These are phyloP conservation scores for Protomyces inundatus DNA, from an alignment of 1,139 yeast species.

Conservation along the genomic window DNA sequence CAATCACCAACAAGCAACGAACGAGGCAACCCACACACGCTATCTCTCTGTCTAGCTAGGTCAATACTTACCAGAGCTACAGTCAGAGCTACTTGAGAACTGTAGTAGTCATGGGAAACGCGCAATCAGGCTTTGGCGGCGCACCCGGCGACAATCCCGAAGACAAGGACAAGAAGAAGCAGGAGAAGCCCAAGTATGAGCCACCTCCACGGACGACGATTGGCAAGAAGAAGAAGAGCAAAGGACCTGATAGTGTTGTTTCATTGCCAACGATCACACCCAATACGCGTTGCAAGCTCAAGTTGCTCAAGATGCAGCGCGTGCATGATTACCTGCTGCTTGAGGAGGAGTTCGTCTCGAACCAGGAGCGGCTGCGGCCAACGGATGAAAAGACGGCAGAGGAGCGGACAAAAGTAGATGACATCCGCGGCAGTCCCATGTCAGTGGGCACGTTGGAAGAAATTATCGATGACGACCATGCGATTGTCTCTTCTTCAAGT, in stretches of 20 bases:
- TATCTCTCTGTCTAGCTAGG: too few species aligned
- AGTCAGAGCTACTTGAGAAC: too few species aligned
- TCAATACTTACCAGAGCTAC: too few species aligned
- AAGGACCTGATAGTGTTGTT: conserved; percentile 79
- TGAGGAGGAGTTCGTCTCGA: conserved; percentile 94
- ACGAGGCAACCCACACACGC: too few species aligned
- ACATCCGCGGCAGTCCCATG: conserved; percentile 93
- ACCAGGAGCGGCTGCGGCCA: conserved; percentile 91
- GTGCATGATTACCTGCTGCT: conserved; percentile 90
- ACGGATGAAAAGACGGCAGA: conserved; percentile 95
- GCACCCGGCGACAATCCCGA: conserved; percentile 6
- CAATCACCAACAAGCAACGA: neutral
- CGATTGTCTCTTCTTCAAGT: conserved; percentile 90
- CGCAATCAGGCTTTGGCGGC: conserved; percentile 22
- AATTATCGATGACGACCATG: conserved; percentile 96
- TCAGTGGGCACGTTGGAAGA: conserved; percentile 95
- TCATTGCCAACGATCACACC: conserved; percentile 88
- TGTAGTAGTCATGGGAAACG: conserved; percentile 13
- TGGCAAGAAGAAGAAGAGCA: conserved; percentile 60
- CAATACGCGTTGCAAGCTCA: conserved; percentile 86
- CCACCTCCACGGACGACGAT: conserved; percentile 95
- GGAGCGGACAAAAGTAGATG: conserved; percentile 91
- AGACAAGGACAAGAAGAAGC: conserved; percentile 22
- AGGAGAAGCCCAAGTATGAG: conserved; percentile 85
- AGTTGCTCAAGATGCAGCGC: conserved; percentile 85